These are phyloP conservation scores for Sicyos baderoa DNA, from an alignment of 306 rosid genomes.

Conservation along the genomic window DNA sequence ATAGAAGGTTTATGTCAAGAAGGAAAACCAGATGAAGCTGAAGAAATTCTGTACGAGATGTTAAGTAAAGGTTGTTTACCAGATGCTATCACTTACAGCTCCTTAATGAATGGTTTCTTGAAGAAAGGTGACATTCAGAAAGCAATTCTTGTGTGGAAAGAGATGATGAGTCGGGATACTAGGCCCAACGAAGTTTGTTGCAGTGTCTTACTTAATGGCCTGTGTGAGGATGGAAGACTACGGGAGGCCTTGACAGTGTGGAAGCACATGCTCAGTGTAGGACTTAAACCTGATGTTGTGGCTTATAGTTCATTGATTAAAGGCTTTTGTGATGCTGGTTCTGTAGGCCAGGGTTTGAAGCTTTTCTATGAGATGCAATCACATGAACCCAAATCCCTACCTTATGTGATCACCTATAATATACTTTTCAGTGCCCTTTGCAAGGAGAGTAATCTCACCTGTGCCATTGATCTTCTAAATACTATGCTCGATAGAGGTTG, in stretches of 20 bases:
- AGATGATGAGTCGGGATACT: constrained; percentile 37
- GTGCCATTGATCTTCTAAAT: constrained; percentile 60
- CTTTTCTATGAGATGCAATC: constrained; percentile 80
- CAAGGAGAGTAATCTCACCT: constrained; percentile 48
- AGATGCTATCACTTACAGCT: constrained; percentile 63
- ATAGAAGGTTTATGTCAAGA: constrained; percentile 81
- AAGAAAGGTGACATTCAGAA: constrained; percentile 43
- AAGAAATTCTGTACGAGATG: constrained; percentile 54
- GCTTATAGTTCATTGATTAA: constrained; percentile 90
- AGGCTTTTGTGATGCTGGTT: constrained; percentile 66
- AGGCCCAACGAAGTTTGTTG: constrained; percentile 51
- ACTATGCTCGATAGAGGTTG: constrained; percentile 65
- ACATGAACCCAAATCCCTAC: constrained; percentile 50
- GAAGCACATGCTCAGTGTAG: constrained; percentile 72
- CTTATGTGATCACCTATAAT: constrained; percentile 75
- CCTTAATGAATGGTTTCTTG: constrained; percentile 78
- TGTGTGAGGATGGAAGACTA: constrained; percentile 65
- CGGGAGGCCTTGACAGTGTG: constrained; percentile 74
- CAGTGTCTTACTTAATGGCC: constrained; percentile 67
- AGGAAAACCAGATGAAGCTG: constrained; percentile 64
- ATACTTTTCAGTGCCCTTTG: constrained; percentile 65
- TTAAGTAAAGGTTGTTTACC: constrained; percentile 47
- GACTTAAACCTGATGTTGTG: constrained; percentile 75
- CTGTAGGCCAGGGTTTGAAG: constrained; percentile 65
- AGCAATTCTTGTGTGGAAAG: constrained; percentile 79